These are phyloP conservation scores for Xeromyces bisporus DNA, from an alignment of 495 filamentous ascomycete species.

Conservation along the genomic window DNA sequence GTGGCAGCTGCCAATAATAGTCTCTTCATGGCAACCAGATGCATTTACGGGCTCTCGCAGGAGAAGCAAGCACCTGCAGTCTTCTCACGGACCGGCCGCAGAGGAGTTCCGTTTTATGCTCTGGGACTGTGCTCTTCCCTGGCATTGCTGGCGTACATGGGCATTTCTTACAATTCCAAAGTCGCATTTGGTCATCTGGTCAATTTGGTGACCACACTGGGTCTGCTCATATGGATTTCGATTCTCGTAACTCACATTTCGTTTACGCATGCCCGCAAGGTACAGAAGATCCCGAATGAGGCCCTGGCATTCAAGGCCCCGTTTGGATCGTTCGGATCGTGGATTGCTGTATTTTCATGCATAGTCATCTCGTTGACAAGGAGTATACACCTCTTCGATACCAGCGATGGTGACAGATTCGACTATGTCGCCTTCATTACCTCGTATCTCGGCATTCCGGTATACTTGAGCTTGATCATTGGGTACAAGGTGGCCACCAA, in stretches of 20 bases:
- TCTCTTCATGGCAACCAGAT: slow-evolving; percentile 49
- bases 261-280: slow-evolving; percentile 58
- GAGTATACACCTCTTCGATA: slow-evolving; percentile 57
- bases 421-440: slow-evolving; percentile 66
- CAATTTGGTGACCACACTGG: slow-evolving; percentile 64
- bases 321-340: slow-evolving; percentile 50
- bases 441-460: slow-evolving; percentile 63
- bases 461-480: slow-evolving; percentile 55
- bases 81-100: slow-evolving; percentile 45
- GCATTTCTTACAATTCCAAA: slow-evolving; percentile 41
- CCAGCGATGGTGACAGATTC: slow-evolving; percentile 35
- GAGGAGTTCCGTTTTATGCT: slow-evolving; percentile 57
- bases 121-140: slow-evolving; percentile 41
- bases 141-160: slow-evolving; percentile 56
- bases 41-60: slow-evolving; percentile 54
- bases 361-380: slow-evolving; percentile 57
- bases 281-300: slow-evolving; percentile 48
- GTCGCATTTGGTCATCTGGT: slow-evolving; percentile 64
- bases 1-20: slow-evolving; percentile 54
- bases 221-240: slow-evolving; percentile 69
- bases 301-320: slow-evolving; percentile 58
- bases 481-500: slow-evolving; percentile 48
- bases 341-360: slow-evolving; percentile 49
- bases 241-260: slow-evolving; percentile 68
- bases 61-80: slow-evolving; percentile 54